Evolutionary conservation across 2,329 filamentous ascomycete genomes (phyloP), one percentile per base, ranked within the genome.

Genomic region (Colletotrichum siamense): DNA sequence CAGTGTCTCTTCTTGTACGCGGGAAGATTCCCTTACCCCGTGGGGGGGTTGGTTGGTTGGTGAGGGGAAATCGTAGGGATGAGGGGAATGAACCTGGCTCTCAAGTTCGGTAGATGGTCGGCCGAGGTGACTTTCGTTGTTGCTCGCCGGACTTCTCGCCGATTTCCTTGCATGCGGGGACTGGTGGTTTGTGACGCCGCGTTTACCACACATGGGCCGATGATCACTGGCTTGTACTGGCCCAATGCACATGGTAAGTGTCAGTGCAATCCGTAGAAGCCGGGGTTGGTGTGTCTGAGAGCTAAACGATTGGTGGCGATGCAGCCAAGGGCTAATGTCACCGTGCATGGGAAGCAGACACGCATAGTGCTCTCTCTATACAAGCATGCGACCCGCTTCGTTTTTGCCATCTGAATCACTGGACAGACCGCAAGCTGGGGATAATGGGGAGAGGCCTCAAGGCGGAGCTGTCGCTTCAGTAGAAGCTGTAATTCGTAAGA

Each of bases 31-130:
- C 59, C 16, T 62, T 59, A 65, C 34, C 64, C 74, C 70, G 44
- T 65, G 73, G 70, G 73, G 73, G 64, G 34, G 24, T 10, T 10
- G 28, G 26, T 26, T 26, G 26, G 32, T 32, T 62, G 55, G 34
- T 69, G 74, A 76, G 74, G 74, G 59, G 64, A 74, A 63, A 39
- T 18, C 30, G 59, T 49, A 15, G 71, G 62, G 34, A 65, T 16
- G 67, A n/a, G 52, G 66, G 49, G 52, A 69, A 36, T 30, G 36
- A 59, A 24, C 49, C 66, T 61, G 30, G 65, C 30, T 34, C 16
- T 65, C 30, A 26, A 34, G 57, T 34, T 75, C 74, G 70, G 74
- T 36, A 76, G 44, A 61, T 49, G 55, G 57, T 36, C 59, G 69
- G 65, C 74, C 70, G 74, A 76, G 57, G 57, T 63, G 68, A 70